Base-by-base conservation (phyloP, 371 early-diverging fungal genomes). In the Cokeromyces recurvatus region DNA sequence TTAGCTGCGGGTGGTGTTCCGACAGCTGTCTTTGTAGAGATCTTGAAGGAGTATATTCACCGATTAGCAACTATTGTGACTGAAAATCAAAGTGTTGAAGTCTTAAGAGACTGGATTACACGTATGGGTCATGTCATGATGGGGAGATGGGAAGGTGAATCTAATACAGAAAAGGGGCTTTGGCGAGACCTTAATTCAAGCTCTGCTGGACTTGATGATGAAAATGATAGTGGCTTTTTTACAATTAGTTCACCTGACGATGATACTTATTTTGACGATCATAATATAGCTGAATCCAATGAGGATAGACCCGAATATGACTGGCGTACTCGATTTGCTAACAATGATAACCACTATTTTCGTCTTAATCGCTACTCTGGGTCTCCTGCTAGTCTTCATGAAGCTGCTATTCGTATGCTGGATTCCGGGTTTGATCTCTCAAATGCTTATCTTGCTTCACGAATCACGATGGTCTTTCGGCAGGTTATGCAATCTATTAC, bases 341-440 rank as follows among this genome's bases (percentile, higher is more conserved):
- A 16, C 2, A 23, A 21, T 3, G 29, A 6, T 2, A 46, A 29
- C 25, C 16, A 37, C 15, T 45, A 32, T 8, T 19, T 39, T 5
- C 35, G 51, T 32, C 42, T 55, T 16, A 66, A 71, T 29, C 15
- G 27, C 1, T 57, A 68, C 25, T 76, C 77, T 24, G 77, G 74
- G 0, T 48, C 37, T 11, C 77, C 77, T 2, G 48, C 53, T 3
- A 43, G 42, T 15, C 20, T 56, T 5, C 53, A 66, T 45, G 77
- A 76, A 47, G 36, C 56, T 2, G 40, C 62, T 9, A 53, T 76
- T 3, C 55, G 74, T 2, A 16, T 76, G 24, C 32, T 76, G 8
- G 70, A 73, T 42, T 49, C 74, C 14, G 77, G 77, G 1, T 76
- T 76, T 51, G 74, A 66, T 8, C 38, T 66, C 14, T 58, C 62